Evolutionary conservation across 1,284 basidiomycete species (phyloP), one percentile per base, ranked within the genome.

Genomic region (Ustilago esculenta): DNA sequence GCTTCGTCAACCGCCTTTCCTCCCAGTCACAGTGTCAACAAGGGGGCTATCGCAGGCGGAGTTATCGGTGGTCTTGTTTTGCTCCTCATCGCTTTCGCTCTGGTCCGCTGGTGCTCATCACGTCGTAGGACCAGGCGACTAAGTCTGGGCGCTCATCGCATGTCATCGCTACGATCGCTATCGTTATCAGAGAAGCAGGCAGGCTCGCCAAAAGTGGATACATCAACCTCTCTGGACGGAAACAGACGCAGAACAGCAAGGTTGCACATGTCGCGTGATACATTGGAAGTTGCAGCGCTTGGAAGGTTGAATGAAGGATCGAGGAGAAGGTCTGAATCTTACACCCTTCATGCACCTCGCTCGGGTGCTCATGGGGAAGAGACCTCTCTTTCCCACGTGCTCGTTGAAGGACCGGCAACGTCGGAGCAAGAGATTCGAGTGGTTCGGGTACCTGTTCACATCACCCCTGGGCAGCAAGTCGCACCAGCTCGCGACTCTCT

Each of bases 91-190:
- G 18, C 21, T 2, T 18, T 55, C 14, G 42, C 37, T 9, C 36
- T 55, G 15, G 23, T 51, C 15, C 51, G 52, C 3, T 61, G 51
- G 51, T 63, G 52, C 23, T 32, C 47, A 4, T 63, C 59, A 2
- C 52, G 59, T 15, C 47, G 59, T 1, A 32, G 52, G 18, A 63
- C 59, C 9, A 17, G 41, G 1, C 20, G 40, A 2, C 29, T 60
- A 6, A 50, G 59, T 15, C 25, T 15, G 6, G 46, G 29, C 5
- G 47, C 46, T 6, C 45, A 48, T 5, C 50, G 41, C 12, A 34
- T 45, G 42, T 48, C 35, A 15, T n/a, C 18, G 0, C 14, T 52
- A 18, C 50, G 57, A 21, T 24, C 51, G 6, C 51, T 43, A 2
- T 21, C 35, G 18, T 11, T 60, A 3, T 41, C 35, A n/a, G 51